Conservation (phyloP, 192 early-diverging fungal species). For the Coemansia sp. region DNA sequence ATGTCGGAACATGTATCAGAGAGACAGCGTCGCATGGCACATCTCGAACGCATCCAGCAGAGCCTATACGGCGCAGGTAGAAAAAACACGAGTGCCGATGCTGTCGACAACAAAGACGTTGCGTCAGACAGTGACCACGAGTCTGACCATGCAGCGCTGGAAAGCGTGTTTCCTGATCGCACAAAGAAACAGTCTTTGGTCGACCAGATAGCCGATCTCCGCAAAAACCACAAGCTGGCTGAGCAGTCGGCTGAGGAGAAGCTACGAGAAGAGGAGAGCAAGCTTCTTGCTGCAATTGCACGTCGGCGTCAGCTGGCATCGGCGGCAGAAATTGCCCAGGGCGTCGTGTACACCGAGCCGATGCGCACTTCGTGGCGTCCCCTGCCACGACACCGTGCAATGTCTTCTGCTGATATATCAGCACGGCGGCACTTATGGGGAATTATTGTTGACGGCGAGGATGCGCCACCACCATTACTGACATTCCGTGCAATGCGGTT, state of each 20-base stretch:
- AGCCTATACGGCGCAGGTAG: neutral
- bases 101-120: neutral
- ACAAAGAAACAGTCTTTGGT: slow-evolving; percentile 71
- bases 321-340: slow-evolving; percentile 82
- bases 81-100: neutral
- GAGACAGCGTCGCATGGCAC: neutral
- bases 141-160: too few species aligned
- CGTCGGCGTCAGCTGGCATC: slow-evolving; percentile 77
- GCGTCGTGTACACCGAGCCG: slow-evolving; percentile 81
- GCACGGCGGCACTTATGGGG: slow-evolving; percentile 78
- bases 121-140: neutral
- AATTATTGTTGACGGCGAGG: slow-evolving; percentile 86
- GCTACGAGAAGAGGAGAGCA: slow-evolving; percentile 76
- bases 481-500: slow-evolving; percentile 86
- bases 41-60: neutral
- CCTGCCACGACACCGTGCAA: slow-evolving; percentile 65
- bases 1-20: neutral
- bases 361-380: slow-evolving; percentile 85
- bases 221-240: slow-evolving; percentile 57
- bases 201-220: slow-evolving; percentile 79
- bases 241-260: slow-evolving; percentile 79
- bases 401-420: slow-evolving; percentile 53
- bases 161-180: slow-evolving; percentile 30
- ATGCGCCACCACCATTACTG: slow-evolving; percentile 80
- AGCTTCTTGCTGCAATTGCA: slow-evolving; percentile 79